Evolutionary conservation across 306 rosid genomes (phyloP).

Genomic region (Quercus robur): DNA sequence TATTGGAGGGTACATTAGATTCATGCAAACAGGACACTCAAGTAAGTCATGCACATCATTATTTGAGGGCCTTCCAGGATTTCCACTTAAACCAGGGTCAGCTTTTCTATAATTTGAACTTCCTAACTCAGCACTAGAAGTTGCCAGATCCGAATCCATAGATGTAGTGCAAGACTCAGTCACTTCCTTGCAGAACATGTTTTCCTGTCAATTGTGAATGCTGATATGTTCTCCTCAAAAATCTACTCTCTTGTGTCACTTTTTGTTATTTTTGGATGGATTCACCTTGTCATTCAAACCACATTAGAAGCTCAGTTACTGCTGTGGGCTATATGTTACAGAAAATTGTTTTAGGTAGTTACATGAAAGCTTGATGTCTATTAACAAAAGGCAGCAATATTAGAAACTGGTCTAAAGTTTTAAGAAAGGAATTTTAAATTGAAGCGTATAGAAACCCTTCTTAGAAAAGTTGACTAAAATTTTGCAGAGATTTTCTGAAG

Average conservation of each 20-base stretch:
- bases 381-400: not conserved
- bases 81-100: slow-evolving; percentile 21
- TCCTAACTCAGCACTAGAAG: slow-evolving; percentile 32
- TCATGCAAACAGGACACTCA: slow-evolving; percentile 60
- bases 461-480: not conserved
- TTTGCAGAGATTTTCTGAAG: not conserved
- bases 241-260: not conserved
- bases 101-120: slow-evolving; percentile 28
- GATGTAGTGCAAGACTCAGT: slow-evolving; percentile 24
- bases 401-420: not conserved
- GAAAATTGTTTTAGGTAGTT: not conserved
- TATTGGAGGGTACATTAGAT: slow-evolving; percentile 55
- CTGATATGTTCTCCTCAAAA: slow-evolving; percentile 1
- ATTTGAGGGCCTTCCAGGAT: slow-evolving; percentile 25
- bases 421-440: not conserved
- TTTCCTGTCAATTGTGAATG: slow-evolving; percentile 22
- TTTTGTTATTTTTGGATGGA: not conserved
- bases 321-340: not conserved
- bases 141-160: slow-evolving; percentile 27
- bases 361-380: not conserved
- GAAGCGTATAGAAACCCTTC: not conserved
- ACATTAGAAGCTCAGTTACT: not conserved
- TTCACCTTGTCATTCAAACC: not conserved
- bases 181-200: slow-evolving; percentile 35
- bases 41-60: slow-evolving; percentile 49